phyloP scores from a whole-genome alignment of 495 filamentous ascomycete species.

The Poronia punctata region DNA sequence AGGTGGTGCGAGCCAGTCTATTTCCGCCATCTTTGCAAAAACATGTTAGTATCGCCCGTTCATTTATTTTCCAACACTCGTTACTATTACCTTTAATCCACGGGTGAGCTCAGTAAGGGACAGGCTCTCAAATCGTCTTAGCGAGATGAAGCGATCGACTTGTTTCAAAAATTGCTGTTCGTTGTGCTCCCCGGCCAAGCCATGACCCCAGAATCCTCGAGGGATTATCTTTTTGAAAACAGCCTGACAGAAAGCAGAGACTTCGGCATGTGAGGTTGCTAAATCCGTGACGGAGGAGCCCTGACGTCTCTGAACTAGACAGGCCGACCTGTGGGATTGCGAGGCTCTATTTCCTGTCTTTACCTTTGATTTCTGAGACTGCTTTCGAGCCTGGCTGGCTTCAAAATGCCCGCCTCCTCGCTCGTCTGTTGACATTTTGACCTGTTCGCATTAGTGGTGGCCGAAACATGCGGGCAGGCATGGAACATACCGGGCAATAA shows the following conservation, averaged over 20 bases:
- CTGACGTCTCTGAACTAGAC: constrained; percentile 1
- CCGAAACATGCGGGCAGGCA: neutral
- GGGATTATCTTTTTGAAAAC: constrained; percentile 71
- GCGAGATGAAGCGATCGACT: constrained; percentile 67
- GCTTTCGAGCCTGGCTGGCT: constrained; percentile 2
- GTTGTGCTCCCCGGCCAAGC: constrained; percentile 49
- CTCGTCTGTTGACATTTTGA: neutral
- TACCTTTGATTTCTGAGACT: constrained; percentile 5
- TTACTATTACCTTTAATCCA: constrained; percentile 57
- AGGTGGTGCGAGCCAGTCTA: constrained; percentile 67
- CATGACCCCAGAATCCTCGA: constrained; percentile 63
- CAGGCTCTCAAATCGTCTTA: constrained; percentile 75
- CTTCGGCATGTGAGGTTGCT: constrained; percentile 59
- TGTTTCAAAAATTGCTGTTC: constrained; percentile 51
- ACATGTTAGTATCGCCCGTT: too few species aligned
- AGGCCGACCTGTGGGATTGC: constrained; percentile 10
- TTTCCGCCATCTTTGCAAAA: constrained; percentile 58
- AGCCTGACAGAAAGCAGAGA: constrained; percentile 85
- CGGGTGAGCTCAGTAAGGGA: constrained; percentile 73
- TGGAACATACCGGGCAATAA: constrained; percentile 61
- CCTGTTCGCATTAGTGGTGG: constrained; percentile 1
- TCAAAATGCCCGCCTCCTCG: constrained; percentile 5
- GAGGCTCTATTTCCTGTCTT: constrained; percentile 8
- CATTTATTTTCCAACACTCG: neutral
- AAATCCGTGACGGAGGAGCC: constrained; percentile 52